Evolutionary conservation across 2,329 filamentous ascomycete species (phyloP).

Genomic region (Apiospora arundinis): DNA sequence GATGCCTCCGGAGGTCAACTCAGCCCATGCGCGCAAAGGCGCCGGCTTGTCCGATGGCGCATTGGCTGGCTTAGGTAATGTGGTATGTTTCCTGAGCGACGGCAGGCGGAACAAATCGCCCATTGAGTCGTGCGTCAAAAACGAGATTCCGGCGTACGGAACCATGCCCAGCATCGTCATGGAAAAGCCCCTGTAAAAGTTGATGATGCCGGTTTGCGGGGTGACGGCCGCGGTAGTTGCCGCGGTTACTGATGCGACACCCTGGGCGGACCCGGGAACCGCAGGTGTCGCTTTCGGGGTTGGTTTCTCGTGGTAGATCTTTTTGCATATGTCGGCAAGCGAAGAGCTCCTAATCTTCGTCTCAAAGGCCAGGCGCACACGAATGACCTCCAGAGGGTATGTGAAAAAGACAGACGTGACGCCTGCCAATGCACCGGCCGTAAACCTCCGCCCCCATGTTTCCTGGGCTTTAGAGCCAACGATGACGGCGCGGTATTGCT

Average conservation of each 20-base stretch:
- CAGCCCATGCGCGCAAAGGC: slow-evolving; percentile 83
- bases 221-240: slow-evolving; percentile 57
- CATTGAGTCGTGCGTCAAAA: slow-evolving; percentile 90
- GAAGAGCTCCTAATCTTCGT: slow-evolving; percentile 79
- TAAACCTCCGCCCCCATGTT: slow-evolving; percentile 76
- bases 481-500: slow-evolving; percentile 84
- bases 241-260: slow-evolving; percentile 49
- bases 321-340: slow-evolving; percentile 76
- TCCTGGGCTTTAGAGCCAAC: slow-evolving; percentile 76
- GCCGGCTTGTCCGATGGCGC: slow-evolving; percentile 66
- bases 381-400: slow-evolving; percentile 91
- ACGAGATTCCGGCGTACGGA: slow-evolving; percentile 94
- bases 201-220: slow-evolving; percentile 74
- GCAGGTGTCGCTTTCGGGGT: slow-evolving; percentile 46
- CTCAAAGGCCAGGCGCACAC: slow-evolving; percentile 93
- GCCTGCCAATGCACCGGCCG: slow-evolving; percentile 78
- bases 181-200: slow-evolving; percentile 95
- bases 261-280: slow-evolving; percentile 38
- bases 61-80: slow-evolving; percentile 66
- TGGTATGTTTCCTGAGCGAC: slow-evolving; percentile 73
- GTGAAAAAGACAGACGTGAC: slow-evolving; percentile 95
- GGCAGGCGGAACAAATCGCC: slow-evolving; percentile 82
- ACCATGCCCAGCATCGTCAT: slow-evolving; percentile 94
- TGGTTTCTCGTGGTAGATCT: slow-evolving; percentile 83
- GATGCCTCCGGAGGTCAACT: slow-evolving; percentile 82